Percentiles rank a stretch among this genome's conserved stretches.
These are phyloP conservation scores for Dioscorea dumetorum DNA, from an alignment of 106 monocot genomes.

Conservation along the genomic window DNA sequence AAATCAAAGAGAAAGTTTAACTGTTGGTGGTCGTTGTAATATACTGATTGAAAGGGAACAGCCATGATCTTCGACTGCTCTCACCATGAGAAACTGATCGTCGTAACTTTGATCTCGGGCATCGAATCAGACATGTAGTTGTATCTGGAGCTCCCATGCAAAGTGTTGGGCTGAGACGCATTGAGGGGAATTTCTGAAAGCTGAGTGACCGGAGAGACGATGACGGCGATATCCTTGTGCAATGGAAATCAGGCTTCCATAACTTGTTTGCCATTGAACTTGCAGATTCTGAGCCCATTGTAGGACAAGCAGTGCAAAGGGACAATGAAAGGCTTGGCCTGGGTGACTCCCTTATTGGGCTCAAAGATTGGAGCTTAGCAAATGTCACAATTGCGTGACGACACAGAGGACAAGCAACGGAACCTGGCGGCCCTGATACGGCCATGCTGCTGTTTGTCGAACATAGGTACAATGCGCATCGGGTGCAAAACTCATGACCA, in stretches of 20 bases:
- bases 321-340: constrained; percentile 45
- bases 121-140: constrained; percentile 38
- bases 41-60: constrained; percentile 30
- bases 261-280: constrained; percentile 7
- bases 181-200: constrained; percentile 36
- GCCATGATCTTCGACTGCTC: constrained; percentile 33
- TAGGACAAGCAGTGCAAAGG: constrained; percentile 41
- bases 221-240: constrained; percentile 24
- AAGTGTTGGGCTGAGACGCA: constrained; percentile 32
- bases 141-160: constrained; percentile 44
- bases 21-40: constrained; percentile 18
- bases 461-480: constrained; percentile 83
- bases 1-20: not conserved
- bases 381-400: constrained; percentile 66
- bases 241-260: constrained; percentile 25
- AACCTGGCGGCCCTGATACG: constrained; percentile 51
- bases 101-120: constrained; percentile 24
- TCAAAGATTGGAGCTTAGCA: constrained; percentile 23
- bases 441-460: constrained; percentile 46
- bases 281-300: constrained; percentile 10
- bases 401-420: constrained; percentile 81
- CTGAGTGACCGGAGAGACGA: constrained; percentile 50
- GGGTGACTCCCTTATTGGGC: constrained; percentile 34
- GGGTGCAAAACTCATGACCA: constrained; percentile 89
- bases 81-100: constrained; percentile 46